Percentiles rank a stretch among this genome's conserved stretches.
phyloP scores from a whole-genome alignment of 352 stramenopile genomes.

The Globisporangium megalacanthum region DNA sequence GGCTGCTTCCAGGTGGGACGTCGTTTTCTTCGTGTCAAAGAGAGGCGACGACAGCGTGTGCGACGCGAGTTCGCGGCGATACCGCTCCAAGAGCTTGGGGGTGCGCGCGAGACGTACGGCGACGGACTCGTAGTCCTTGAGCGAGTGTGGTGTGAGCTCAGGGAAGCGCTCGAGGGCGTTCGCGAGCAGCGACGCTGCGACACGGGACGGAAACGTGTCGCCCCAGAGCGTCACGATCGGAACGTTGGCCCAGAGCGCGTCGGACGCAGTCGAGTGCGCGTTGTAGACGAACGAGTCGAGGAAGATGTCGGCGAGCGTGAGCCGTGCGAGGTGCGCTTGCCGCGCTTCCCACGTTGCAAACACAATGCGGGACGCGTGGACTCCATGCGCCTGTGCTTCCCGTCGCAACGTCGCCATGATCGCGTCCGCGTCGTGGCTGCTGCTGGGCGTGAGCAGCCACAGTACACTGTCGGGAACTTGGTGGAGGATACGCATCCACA shows the following conservation, averaged over 20 bases:
- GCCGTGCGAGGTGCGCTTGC: conserved; percentile 67
- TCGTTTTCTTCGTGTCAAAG: conserved; percentile 66
- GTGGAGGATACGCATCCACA: conserved; percentile 88
- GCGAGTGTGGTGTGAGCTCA: conserved; percentile 35
- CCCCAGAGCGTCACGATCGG: conserved; percentile 88
- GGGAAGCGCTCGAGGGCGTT: conserved; percentile 23
- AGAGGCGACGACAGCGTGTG: conserved; percentile 40
- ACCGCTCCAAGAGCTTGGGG: conserved; percentile 10
- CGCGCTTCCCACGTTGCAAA: conserved; percentile 70
- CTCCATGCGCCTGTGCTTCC: conserved; percentile 59
- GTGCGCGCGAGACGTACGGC: conserved; percentile 42
- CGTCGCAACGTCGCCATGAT: conserved; percentile 37
- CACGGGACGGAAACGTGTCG: conserved; percentile 63
- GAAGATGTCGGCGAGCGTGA: conserved; percentile 87
- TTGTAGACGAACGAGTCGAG: conserved; percentile 95
- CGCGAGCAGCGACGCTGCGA: conserved; percentile 52
- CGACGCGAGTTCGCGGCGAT: conserved; percentile 28
- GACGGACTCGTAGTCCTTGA: conserved; percentile 69
- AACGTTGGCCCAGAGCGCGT: conserved; percentile 86
- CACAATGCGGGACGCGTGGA: conserved; percentile 55
- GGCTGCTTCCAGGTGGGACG: conserved; percentile 55
- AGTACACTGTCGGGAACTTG: conserved; percentile 81
- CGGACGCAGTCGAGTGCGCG: conserved; percentile 92
- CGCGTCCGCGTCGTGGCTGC: conserved; percentile 11
- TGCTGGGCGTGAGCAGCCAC: conserved; percentile 69